A percentile compares a stretch with the other conserved stretches of the same genome.
These are phyloP conservation scores for Gleditsia sinensis DNA, from an alignment of 306 rosid genomes.

Conservation along the genomic window DNA sequence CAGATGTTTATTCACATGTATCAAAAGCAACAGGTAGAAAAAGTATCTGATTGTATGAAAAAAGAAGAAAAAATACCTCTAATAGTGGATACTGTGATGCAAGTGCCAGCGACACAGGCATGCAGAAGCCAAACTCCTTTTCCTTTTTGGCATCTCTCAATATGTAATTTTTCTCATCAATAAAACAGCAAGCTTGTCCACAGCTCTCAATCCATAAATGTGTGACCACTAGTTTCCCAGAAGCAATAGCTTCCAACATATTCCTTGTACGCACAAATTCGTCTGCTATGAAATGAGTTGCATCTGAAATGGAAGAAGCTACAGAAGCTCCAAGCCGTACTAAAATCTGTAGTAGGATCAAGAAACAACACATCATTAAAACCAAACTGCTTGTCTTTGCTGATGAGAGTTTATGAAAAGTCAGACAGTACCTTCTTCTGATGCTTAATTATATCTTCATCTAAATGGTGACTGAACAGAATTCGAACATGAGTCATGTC, in stretches of 20 bases:
- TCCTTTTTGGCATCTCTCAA: slow-evolving; percentile 81
- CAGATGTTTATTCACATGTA: slow-evolving; percentile 33
- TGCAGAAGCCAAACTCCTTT: slow-evolving; percentile 82
- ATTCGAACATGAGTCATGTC: slow-evolving; percentile 70
- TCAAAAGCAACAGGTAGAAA: slow-evolving; percentile 26
- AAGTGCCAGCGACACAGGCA: slow-evolving; percentile 74
- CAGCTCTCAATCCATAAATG: slow-evolving; percentile 89
- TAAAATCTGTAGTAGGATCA: slow-evolving; percentile 55
- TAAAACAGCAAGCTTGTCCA: slow-evolving; percentile 89
- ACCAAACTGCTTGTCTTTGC: slow-evolving; percentile 14
- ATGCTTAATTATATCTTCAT: slow-evolving; percentile 66
- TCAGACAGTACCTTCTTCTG: slow-evolving; percentile 75
- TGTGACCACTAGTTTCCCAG: slow-evolving; percentile 84
- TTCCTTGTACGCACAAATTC: slow-evolving; percentile 84
- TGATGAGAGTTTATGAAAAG: slow-evolving; percentile 6
- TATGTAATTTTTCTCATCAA: slow-evolving; percentile 77
- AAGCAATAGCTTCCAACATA: slow-evolving; percentile 91
- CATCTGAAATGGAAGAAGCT: slow-evolving; percentile 69
- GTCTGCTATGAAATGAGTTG: slow-evolving; percentile 92
- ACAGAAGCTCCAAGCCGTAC: slow-evolving; percentile 67
- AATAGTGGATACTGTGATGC: slow-evolving; percentile 72
- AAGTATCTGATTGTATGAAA: slow-evolving; percentile 20
- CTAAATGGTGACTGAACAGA: slow-evolving; percentile 81
- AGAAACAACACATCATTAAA: slow-evolving; percentile 31
- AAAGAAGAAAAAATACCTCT: slow-evolving; percentile 31